Percentiles rank a stretch among this genome's conserved stretches.
phyloP scores from a whole-genome alignment of 441 rosid genomes.

The Biscutella laevigata region DNA sequence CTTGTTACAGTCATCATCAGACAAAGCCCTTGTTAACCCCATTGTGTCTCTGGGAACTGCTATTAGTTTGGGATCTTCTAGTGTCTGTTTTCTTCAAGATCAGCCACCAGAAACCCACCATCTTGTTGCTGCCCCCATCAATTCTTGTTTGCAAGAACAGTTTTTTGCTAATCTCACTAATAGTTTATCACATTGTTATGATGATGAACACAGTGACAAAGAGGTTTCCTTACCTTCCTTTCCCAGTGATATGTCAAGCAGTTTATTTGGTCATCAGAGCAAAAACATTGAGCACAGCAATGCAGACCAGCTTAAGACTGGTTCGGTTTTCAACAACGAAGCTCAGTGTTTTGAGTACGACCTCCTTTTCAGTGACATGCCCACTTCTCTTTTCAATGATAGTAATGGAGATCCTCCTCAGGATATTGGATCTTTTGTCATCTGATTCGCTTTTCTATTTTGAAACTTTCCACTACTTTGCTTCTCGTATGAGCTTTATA shows the following conservation, averaged over 20 bases:
- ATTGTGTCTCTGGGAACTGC: slow-evolving; percentile 7
- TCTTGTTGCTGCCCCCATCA: background rate
- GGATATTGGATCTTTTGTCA: slow-evolving; percentile 1
- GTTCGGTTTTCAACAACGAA: background rate
- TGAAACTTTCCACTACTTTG: too few relatives aligned
- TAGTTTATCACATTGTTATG: slow-evolving; percentile 11
- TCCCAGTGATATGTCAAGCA: slow-evolving; percentile 21
- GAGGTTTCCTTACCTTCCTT: slow-evolving; percentile 16
- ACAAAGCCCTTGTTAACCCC: slow-evolving; percentile 6
- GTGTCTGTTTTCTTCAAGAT: slow-evolving; percentile 14
- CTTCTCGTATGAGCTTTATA: background rate
- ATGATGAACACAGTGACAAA: background rate
- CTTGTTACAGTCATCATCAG: slow-evolving; percentile 35
- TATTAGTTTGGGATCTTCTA: slow-evolving; percentile 13
- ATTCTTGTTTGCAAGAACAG: slow-evolving; percentile 7
- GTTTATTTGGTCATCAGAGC: slow-evolving; percentile 10
- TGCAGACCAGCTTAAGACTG: slow-evolving; percentile 1
- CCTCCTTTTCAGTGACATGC: too few relatives aligned
- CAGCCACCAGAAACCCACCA: background rate
- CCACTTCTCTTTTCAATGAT: slow-evolving; percentile 20
- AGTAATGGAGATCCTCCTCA: slow-evolving; percentile 14
- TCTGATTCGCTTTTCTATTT: too few relatives aligned
- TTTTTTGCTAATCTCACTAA: background rate
- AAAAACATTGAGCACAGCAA: background rate
- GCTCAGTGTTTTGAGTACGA: slow-evolving; percentile 8